A percentile compares a stretch with the other conserved stretches of the same genome.
Conservation (phyloP, 768 basidiomycete genomes). For the Tricholoma sp. region DNA sequence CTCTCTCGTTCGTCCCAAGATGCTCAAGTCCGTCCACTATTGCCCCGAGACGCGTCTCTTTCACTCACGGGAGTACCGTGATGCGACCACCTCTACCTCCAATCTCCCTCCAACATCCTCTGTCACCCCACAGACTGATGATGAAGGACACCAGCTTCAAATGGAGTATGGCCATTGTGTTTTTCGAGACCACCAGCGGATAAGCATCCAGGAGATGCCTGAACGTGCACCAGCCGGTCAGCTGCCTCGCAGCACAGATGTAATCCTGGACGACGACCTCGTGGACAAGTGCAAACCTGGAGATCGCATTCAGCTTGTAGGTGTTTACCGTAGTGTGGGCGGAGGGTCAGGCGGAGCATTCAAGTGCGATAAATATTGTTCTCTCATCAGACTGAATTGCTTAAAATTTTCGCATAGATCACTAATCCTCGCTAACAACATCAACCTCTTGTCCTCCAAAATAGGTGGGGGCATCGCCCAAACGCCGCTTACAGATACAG, state of each 20-base stretch:
- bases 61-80: constrained; percentile 87
- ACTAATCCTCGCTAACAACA: constrained; percentile 89
- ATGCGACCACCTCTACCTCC: constrained; percentile 83
- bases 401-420: constrained; percentile 50
- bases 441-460: constrained; percentile 92
- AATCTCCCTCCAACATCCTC: constrained; percentile 82
- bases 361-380: constrained; percentile 54
- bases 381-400: constrained; percentile 4
- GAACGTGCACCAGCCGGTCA: constrained; percentile 98
- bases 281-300: constrained; percentile 98
- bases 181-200: constrained; percentile 95
- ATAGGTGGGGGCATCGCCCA: constrained; percentile 94
- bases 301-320: constrained; percentile 94
- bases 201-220: constrained; percentile 99
- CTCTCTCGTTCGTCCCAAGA: constrained; percentile 96
- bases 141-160: constrained; percentile 79
- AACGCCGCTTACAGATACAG: constrained; percentile 84
- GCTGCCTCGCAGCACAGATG: constrained; percentile 92
- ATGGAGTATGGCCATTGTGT: constrained; percentile 91
- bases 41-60: constrained; percentile 83
- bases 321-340: constrained; percentile 90
- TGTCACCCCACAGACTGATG: constrained; percentile 87
- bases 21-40: constrained; percentile 95
- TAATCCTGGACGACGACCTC: constrained; percentile 92
- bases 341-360: constrained; percentile 90